Evolutionary conservation across 306 rosid genomes (phyloP).

Genomic region (Trichosanthes cucumerina): DNA sequence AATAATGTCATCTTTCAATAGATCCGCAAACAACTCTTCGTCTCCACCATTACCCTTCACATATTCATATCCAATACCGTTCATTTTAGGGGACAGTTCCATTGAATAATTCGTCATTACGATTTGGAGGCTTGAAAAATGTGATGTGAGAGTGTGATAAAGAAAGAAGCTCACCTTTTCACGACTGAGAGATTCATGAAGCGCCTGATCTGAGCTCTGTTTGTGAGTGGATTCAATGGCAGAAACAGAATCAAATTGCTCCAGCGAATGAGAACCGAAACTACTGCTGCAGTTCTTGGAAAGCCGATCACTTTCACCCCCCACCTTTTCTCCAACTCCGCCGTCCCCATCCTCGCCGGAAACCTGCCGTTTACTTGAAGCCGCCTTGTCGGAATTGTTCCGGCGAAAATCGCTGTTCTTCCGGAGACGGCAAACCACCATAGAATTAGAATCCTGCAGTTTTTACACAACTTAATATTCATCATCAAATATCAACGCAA

Average conservation of each 20-base stretch:
- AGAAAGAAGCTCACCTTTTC: constrained; percentile 28
- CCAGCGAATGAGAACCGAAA: constrained; percentile 51
- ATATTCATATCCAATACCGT: background rate
- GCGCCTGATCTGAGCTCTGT: constrained; percentile 24
- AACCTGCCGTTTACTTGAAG: constrained; percentile 31
- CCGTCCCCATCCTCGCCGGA: constrained; percentile 28
- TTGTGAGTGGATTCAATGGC: constrained; percentile 44
- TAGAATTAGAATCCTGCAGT: constrained; percentile 57
- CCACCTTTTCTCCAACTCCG: constrained; percentile 40
- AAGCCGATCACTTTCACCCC: constrained; percentile 21
- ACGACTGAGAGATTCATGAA: constrained; percentile 28
- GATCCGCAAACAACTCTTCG: constrained; percentile 71
- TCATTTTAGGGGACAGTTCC: no score
- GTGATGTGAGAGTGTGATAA: background rate
- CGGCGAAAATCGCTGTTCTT: constrained; percentile 54
- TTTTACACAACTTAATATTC: background rate
- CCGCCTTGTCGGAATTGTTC: constrained; percentile 40
- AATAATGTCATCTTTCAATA: constrained; percentile 74
- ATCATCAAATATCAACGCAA: no score
- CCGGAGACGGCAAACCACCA: constrained; percentile 82
- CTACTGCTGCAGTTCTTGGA: constrained; percentile 45
- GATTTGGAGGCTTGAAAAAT: no score
- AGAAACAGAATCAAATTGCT: constrained; percentile 61
- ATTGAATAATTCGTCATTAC: no score
- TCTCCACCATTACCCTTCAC: constrained; percentile 41